phyloP scores from a whole-genome alignment of 208 protist species.

The Jaenimonas drosophilae region DNA sequence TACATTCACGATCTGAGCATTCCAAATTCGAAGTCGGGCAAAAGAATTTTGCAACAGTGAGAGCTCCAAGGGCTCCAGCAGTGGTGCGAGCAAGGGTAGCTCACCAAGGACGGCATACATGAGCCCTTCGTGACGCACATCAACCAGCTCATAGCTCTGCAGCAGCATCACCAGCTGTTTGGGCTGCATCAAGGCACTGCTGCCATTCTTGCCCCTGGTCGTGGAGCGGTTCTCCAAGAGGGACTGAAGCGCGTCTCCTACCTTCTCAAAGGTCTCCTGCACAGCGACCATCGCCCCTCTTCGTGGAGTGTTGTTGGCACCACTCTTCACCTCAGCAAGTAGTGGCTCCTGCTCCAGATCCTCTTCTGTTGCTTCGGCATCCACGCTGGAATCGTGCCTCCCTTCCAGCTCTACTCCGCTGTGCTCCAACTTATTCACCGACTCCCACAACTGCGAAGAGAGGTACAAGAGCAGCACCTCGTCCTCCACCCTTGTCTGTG shows the following conservation, averaged over 20 bases:
- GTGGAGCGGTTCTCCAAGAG: not conserved
- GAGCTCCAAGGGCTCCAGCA: slow-evolving; percentile 57
- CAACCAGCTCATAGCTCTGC: slow-evolving; percentile 49
- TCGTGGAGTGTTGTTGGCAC: too few relatives aligned
- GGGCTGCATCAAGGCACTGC: slow-evolving; percentile 12
- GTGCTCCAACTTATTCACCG: too few relatives aligned
- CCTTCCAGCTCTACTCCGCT: too few relatives aligned
- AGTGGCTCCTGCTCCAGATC: too few relatives aligned
- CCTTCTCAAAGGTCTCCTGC: not conserved
- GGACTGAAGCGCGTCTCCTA: not conserved
- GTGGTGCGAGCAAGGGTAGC: slow-evolving; percentile 20
- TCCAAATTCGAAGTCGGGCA: slow-evolving; percentile 58
- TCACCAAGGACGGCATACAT: slow-evolving; percentile 52
- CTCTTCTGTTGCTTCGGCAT: too few relatives aligned
- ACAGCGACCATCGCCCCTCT: too few relatives aligned
- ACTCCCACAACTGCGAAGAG: too few relatives aligned
- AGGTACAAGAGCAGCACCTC: too few relatives aligned
- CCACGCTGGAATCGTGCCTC: too few relatives aligned
- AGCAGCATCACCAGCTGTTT: slow-evolving; percentile 76
- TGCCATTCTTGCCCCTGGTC: not conserved
- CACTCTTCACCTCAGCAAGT: too few relatives aligned
- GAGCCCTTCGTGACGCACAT: slow-evolving; percentile 19
- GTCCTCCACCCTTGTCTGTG: too few relatives aligned
- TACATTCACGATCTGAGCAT: slow-evolving; percentile 40
- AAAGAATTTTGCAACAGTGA: slow-evolving; percentile 60